These are phyloP conservation scores for Beta macrorhiza DNA, from an alignment of 179 eudicot genomes.

Conservation along the genomic window DNA sequence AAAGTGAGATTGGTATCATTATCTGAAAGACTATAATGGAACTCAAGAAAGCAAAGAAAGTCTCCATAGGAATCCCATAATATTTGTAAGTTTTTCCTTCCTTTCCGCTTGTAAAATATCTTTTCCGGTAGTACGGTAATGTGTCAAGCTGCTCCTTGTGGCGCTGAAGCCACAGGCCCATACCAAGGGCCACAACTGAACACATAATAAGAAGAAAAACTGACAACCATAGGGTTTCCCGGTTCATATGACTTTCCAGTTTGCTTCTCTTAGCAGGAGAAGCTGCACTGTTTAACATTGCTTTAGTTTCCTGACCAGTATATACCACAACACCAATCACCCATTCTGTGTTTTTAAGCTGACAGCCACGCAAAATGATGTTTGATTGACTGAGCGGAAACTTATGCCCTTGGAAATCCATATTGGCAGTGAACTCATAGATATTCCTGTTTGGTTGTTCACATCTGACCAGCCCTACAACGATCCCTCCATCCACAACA, in stretches of 20 bases:
- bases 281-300: slow-evolving; percentile 90
- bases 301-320: slow-evolving; percentile 98
- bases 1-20: slow-evolving; percentile 92
- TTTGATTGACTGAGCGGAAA: slow-evolving; percentile 88
- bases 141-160: slow-evolving; percentile 68
- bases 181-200: slow-evolving; percentile 75
- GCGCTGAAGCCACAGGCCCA: slow-evolving; percentile 81
- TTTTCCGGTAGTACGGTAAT: slow-evolving; percentile 79
- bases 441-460: slow-evolving; percentile 95
- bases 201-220: slow-evolving; percentile 84
- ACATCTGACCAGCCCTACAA: slow-evolving; percentile 73
- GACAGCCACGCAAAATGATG: slow-evolving; percentile 94
- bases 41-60: slow-evolving; percentile 86
- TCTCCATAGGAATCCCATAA: slow-evolving; percentile 87
- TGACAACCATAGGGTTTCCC: slow-evolving; percentile 88
- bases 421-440: slow-evolving; percentile 88
- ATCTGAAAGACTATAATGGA: slow-evolving; percentile 93
- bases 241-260: slow-evolving; percentile 80
- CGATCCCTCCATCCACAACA: slow-evolving; percentile 50
- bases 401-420: slow-evolving; percentile 68
- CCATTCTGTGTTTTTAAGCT: slow-evolving; percentile 94
- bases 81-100: slow-evolving; percentile 55
- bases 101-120: slow-evolving; percentile 46
- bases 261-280: slow-evolving; percentile 91
- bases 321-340: slow-evolving; percentile 85